Evolutionary conservation across 345 rosid species (phyloP).

Genomic region (Populus deltoides): DNA sequence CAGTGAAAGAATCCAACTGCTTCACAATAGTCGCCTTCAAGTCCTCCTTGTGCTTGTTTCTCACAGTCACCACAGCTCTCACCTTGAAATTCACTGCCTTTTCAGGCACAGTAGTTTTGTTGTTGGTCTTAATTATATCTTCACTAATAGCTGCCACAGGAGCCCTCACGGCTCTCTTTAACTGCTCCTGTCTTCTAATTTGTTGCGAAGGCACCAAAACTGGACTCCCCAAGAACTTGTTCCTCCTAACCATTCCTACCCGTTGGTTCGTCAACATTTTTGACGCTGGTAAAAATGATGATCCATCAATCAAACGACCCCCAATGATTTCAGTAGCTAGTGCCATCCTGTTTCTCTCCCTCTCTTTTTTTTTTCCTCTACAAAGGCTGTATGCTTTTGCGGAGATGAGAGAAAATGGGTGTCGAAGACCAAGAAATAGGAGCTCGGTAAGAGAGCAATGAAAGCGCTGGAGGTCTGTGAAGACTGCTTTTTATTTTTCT

Average conservation of each 20-base stretch:
- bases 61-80: constrained; percentile 71
- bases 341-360: constrained; percentile 39
- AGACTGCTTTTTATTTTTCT: not conserved
- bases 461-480: constrained; percentile 7
- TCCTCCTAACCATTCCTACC: not conserved
- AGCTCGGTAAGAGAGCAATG: not conserved
- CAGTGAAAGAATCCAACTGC: constrained; percentile 69
- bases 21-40: constrained; percentile 67
- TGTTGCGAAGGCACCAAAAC: constrained; percentile 3
- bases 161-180: not conserved
- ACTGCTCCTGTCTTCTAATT: not conserved
- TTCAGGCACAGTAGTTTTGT: constrained; percentile 13
- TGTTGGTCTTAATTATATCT: constrained; percentile 51
- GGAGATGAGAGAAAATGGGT: not conserved
- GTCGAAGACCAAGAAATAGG: not conserved
- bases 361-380: not conserved
- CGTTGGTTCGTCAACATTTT: not conserved
- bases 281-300: constrained; percentile 11
- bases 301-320: constrained; percentile 16
- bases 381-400: not conserved
- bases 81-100: constrained; percentile 60
- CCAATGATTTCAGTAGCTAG: constrained; percentile 63
- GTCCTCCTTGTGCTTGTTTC: constrained; percentile 80
- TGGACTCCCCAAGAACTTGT: constrained; percentile 10
- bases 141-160: constrained; percentile 57